A percentile compares a stretch with the other conserved stretches of the same genome.
Conservation (phyloP, 2,329 filamentous ascomycete genomes). For the Pestalotiopsis sp. region DNA sequence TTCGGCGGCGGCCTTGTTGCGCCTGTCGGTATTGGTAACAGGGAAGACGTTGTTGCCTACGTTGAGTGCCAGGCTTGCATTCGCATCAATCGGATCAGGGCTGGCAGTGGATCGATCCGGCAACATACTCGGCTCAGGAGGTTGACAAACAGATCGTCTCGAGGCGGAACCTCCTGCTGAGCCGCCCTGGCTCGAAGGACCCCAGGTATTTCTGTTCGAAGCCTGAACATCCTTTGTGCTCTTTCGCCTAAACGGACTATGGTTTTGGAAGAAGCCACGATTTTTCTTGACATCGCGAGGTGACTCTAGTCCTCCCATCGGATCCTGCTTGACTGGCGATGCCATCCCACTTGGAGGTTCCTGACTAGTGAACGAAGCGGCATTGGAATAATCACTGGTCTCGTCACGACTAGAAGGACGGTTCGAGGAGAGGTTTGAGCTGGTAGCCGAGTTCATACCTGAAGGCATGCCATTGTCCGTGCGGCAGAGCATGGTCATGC, state of each 20-base stretch:
- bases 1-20: constrained; percentile 42
- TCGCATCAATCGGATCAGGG: constrained; percentile 86
- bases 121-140: constrained; percentile 38
- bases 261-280: constrained; percentile 91
- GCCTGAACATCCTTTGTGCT: constrained; percentile 72
- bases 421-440: constrained; percentile 49
- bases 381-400: constrained; percentile 87
- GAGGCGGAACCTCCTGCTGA: constrained; percentile 22
- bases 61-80: constrained; percentile 90
- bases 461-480: constrained; percentile 53
- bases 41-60: constrained; percentile 96
- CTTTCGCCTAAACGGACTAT: constrained; percentile 90
- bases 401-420: constrained; percentile 85
- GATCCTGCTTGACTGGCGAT: constrained; percentile 70
- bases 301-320: constrained; percentile 42
- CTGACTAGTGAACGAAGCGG: constrained; percentile 85
- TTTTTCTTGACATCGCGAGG: constrained; percentile 67
- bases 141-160: constrained; percentile 44
- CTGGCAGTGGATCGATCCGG: constrained; percentile 55
- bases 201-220: constrained; percentile 64
- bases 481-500: constrained; percentile 96
- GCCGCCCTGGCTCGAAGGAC: constrained; percentile 30
- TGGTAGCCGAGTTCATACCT: constrained; percentile 57
- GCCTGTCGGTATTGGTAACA: constrained; percentile 77
- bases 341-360: constrained; percentile 75